Percentiles rank a stretch among this genome's conserved stretches.
phyloP scores from a whole-genome alignment of 1,284 basidiomycete genomes.

The Schizophyllum commune region DNA sequence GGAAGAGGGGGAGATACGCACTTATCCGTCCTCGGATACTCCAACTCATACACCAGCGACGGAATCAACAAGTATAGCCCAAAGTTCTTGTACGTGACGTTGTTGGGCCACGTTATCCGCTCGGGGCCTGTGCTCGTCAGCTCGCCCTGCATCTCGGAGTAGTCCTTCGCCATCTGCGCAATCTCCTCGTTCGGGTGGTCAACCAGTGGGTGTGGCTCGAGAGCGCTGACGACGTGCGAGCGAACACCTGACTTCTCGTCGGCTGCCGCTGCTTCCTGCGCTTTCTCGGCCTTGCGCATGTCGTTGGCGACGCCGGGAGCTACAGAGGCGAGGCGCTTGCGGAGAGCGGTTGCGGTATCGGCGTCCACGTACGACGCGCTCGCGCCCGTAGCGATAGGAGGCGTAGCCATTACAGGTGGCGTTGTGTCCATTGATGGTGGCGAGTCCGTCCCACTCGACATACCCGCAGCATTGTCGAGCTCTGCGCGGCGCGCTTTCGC shows the following conservation, averaged over 20 bases:
- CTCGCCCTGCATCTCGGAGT: slow-evolving; percentile 73
- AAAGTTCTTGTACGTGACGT: slow-evolving; percentile 82
- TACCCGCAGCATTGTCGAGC: slow-evolving; percentile 19
- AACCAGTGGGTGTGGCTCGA: slow-evolving; percentile 50
- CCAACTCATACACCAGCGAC: slow-evolving; percentile 92
- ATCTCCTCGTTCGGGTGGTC: slow-evolving; percentile 70
- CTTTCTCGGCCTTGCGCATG: slow-evolving; percentile 11
- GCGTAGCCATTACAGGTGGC: slow-evolving; percentile 22
- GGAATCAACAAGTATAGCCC: slow-evolving; percentile 86
- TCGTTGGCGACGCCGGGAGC: slow-evolving; percentile 19
- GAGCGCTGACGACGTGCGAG: slow-evolving; percentile 2
- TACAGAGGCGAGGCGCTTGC: slow-evolving; percentile 42
- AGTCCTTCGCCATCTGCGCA: slow-evolving; percentile 66
- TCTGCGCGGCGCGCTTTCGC: slow-evolving; percentile 36
- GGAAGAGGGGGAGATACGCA: too few relatives aligned
- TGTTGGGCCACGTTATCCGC: slow-evolving; percentile 76
- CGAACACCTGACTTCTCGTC: slow-evolving; percentile 3
- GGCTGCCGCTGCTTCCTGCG: slow-evolving; percentile 5
- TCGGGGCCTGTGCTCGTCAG: slow-evolving; percentile 64
- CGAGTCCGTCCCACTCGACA: slow-evolving; percentile 4
- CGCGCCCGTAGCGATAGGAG: slow-evolving; percentile 32
- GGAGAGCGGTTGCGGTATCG: slow-evolving; percentile 41
- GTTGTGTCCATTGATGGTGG: slow-evolving; percentile 18
- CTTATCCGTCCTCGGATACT: slow-evolving; percentile 87
- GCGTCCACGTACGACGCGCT: slow-evolving; percentile 46